phyloP scores from a whole-genome alignment of 2,329 filamentous ascomycete genomes.

The Cadophora sp. region DNA sequence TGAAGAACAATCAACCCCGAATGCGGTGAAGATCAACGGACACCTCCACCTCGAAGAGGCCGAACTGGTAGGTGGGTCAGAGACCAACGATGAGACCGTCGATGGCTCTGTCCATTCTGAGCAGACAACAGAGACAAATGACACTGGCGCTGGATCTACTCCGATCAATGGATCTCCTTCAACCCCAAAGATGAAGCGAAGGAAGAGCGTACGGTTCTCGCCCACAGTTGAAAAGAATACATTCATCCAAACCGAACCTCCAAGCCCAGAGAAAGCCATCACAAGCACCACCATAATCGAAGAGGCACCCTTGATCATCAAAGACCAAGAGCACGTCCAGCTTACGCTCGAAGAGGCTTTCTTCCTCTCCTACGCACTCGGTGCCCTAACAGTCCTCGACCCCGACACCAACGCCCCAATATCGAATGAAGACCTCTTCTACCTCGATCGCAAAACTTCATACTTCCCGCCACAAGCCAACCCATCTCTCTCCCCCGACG shows the following conservation, averaged over 20 bases:
- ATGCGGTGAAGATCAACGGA: conserved; percentile 23
- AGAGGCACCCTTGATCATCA: conserved; percentile 45
- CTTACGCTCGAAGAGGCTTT: conserved; percentile 90
- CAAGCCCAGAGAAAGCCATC: conserved; percentile 38
- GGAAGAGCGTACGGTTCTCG: conserved; percentile 75
- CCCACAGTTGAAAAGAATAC: conserved; percentile 70
- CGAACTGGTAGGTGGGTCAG: conserved; percentile 29
- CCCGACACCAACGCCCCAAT: conserved; percentile 54
- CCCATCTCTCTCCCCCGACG: conserved; percentile 69
- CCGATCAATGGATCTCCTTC: conserved; percentile 27
- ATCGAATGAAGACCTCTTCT: conserved; percentile 64
- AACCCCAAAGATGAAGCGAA: conserved; percentile 49
- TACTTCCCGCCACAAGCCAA: conserved; percentile 65
- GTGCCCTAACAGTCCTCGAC: conserved; percentile 70
- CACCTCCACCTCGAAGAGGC: conserved; percentile 22
- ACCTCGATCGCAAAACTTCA: conserved; percentile 71
- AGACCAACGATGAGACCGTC: conserved; percentile 31
- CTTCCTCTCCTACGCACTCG: conserved; percentile 84
- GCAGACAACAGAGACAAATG: conserved; percentile 27
- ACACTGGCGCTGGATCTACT: conserved; percentile 24
- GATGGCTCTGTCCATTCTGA: conserved; percentile 34
- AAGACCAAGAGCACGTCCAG: conserved; percentile 85
- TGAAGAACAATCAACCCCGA: background rate
- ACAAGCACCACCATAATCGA: conserved; percentile 18
- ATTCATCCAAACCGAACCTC: conserved; percentile 58